Evolutionary conservation across 2,329 filamentous ascomycete species (phyloP).

Genomic region (Sporothrix inflata): DNA sequence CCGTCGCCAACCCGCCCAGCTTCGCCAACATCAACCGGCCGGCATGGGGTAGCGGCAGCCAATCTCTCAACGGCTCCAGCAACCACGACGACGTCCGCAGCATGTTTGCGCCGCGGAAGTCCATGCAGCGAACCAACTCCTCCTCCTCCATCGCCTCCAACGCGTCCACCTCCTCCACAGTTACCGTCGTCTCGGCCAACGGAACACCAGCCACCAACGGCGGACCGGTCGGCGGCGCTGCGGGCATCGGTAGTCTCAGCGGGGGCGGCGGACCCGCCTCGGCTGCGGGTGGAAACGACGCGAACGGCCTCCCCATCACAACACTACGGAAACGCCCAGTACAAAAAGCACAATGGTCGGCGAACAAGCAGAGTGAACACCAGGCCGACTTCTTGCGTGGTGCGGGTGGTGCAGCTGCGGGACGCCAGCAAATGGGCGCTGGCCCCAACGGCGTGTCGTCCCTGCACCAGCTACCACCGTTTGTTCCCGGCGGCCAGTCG

Average conservation of each 20-base stretch:
- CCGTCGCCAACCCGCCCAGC: constrained; percentile 66
- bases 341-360: constrained; percentile 56
- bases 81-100: constrained; percentile 82
- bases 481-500: constrained; percentile 43
- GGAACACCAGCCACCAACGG: constrained; percentile 48
- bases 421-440: constrained; percentile 44
- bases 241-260: background rate
- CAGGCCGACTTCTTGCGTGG: constrained; percentile 53
- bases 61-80: constrained; percentile 62
- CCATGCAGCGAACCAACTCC: constrained; percentile 83
- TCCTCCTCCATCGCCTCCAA: constrained; percentile 81
- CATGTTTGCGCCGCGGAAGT: constrained; percentile 90
- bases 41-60: constrained; percentile 64
- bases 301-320: constrained; percentile 56
- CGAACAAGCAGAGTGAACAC: constrained; percentile 54
- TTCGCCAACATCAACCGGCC: constrained; percentile 66
- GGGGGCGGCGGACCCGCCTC: background rate
- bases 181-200: constrained; percentile 63
- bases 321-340: constrained; percentile 54
- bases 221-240: constrained; percentile 44
- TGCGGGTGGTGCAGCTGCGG: constrained; percentile 42
- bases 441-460: constrained; percentile 50
- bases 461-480: constrained; percentile 46
- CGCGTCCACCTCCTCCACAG: constrained; percentile 62
- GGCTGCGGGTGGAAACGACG: constrained; percentile 46